Base-by-base conservation (phyloP, 1,284 basidiomycete species). In the Cryptococcus deneoformans region DNA sequence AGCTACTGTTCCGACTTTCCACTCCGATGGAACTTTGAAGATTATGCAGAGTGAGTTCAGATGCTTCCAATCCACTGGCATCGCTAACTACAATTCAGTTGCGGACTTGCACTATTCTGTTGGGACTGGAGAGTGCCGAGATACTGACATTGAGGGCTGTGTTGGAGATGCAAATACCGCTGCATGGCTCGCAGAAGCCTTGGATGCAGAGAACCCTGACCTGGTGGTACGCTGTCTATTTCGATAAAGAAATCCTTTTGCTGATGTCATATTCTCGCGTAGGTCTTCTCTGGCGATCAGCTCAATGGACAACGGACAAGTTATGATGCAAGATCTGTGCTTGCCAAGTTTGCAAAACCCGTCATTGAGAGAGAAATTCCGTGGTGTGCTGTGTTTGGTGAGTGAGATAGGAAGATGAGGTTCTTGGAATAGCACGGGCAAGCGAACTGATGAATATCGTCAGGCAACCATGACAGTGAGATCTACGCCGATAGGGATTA, bases 81-180 rank as follows among this genome's bases (percentile, higher is more conserved):
- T 5, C 14, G 37, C 14, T 9, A 48, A 20, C 40, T 36, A 4
- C 51, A 24, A n/a, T 39, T 1, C 53, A 73, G 82, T 94, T 36
- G 92, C 92, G 2, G 92, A 96, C 75, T 80, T 95, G 35, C 92
- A 96, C 75, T 95, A 80, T 60, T 90, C 89, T 0, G 87, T 90
- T 44, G 84, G 85, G 3, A 79, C 82, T 46, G 90, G 89, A 1
- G 63, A 75, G 9, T 94, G 91, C 68, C 82, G 83, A 46, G 90
- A 93, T 59, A 87, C 84, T 0, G 55, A 69, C 69, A 68, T 77
- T 81, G 38, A 47, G 1, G 70, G 73, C 0, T 79, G 79, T 43
- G 77, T 79, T 37, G 87, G 89, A 2, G 92, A 94, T 72, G 84
- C 85, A 58, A 81, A 88, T 59, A 92, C 91, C 0, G 82, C 81